Base-by-base conservation (phyloP, 345 rosid species). In the Litchi chinensis region DNA sequence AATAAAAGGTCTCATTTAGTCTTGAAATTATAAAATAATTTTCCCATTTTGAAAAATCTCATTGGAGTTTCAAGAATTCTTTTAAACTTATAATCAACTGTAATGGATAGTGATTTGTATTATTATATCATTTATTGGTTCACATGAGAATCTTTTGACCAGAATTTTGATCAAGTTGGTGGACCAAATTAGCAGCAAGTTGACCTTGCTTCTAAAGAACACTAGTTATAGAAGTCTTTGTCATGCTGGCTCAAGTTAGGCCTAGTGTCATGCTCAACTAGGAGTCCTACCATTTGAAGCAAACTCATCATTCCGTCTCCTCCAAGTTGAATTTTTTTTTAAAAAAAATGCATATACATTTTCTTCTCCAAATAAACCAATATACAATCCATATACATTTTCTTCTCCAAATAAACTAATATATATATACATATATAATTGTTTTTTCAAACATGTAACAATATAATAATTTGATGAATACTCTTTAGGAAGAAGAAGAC, bases 131-230 rank as follows among this genome's bases (percentile, higher is more conserved):
- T 15, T 13, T 50, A 15, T 50, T 50, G 4, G 56, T 13, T 13
- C 16, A 13, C 13, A 50, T 50, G 15, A 50, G 56, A 50, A 11
- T 50, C 56, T 57, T 6, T 57, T 37, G 10, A 73, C 40, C 19
- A 40, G 50, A 57, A 57, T 39, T 1, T 68, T 18, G 24, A 59
- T 39, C 28, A 6, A 37, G 46, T 54, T 52, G 75, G 26, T 28
- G 3, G 8, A 28, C 24, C 19, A 50, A 13, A 71, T 54, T 16
- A 71, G 62, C 22, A 13, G 22, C 24, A 40, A 73, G 32, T 39
- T 57, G 76, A n/a, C 37, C 32, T 57, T 56, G 76, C 66, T 73
- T 73, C 19, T 10, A 19, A 65, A 37, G 37, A 10, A 46, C 63
- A 46, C 62, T 19, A 4, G 3, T 44, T 24, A 46, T 24, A 46